Percentiles rank a stretch among this genome's conserved stretches.
phyloP scores from a whole-genome alignment of 208 protist species.

The Trichomonas tenax region DNA sequence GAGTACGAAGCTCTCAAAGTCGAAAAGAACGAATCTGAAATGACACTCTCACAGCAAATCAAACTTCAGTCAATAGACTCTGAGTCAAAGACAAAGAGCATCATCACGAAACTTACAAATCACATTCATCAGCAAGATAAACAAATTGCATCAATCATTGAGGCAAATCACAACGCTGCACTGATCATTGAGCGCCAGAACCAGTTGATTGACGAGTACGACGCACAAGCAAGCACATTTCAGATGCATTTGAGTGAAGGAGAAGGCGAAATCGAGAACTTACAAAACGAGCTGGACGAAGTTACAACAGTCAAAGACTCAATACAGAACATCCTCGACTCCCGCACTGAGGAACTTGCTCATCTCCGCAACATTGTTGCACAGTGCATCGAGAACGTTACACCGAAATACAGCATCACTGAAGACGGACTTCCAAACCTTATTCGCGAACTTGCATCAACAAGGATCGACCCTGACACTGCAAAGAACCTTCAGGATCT shows the following conservation, averaged over 20 bases:
- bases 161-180: neutral
- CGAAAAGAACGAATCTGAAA: neutral
- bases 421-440: neutral
- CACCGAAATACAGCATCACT: neutral
- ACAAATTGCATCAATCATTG: neutral
- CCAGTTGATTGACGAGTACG: neutral
- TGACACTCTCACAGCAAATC: neutral
- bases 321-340: neutral
- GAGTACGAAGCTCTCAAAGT: neutral
- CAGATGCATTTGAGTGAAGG: neutral
- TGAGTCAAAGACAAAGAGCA: neutral
- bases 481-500: neutral
- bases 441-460: neutral
- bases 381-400: neutral
- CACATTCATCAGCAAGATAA: neutral
- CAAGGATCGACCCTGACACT: neutral
- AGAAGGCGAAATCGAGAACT: neutral
- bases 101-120: neutral
- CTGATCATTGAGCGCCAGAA: neutral
- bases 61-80: neutral
- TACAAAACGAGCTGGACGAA: neutral
- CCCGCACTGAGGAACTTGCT: neutral
- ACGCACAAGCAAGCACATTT: neutral
- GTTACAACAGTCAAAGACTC: neutral
- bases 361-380: neutral